Conservation (phyloP, 2,329 filamentous ascomycete species). For the Huntiella omanensis region DNA sequence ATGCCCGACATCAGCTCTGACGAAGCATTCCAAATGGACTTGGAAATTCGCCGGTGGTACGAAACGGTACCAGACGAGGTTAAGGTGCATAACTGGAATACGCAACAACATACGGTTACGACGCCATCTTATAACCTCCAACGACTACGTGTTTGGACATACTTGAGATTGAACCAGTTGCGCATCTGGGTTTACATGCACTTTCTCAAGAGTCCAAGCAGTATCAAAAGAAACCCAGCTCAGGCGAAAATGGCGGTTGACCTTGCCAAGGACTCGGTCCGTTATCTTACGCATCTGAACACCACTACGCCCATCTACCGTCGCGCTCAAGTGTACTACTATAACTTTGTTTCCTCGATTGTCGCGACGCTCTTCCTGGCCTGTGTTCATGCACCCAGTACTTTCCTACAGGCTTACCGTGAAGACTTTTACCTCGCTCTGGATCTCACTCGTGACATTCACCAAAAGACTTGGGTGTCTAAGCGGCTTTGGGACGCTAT, state of each 20-base stretch:
- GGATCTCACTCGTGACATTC: slow-evolving; percentile 54
- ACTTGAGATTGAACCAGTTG: slow-evolving; percentile 75
- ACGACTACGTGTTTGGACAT: slow-evolving; percentile 65
- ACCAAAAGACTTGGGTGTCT: slow-evolving; percentile 50
- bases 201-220: slow-evolving; percentile 65
- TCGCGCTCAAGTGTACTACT: slow-evolving; percentile 56
- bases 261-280: slow-evolving; percentile 59
- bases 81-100: slow-evolving; percentile 39
- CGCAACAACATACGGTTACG: slow-evolving; percentile 31
- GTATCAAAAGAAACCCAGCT: slow-evolving; percentile 56
- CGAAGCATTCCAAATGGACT: slow-evolving; percentile 65
- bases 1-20: slow-evolving; percentile 47
- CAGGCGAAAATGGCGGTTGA: slow-evolving; percentile 59
- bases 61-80: slow-evolving; percentile 47
- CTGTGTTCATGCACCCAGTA: slow-evolving; percentile 53
- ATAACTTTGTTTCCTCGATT: slow-evolving; percentile 60
- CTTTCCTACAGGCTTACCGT: slow-evolving; percentile 48
- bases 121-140: slow-evolving; percentile 45
- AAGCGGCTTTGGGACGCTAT: slow-evolving; percentile 58
- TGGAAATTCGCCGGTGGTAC: slow-evolving; percentile 76
- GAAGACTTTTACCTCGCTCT: slow-evolving; percentile 66
- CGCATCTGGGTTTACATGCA: slow-evolving; percentile 78
- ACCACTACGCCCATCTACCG: slow-evolving; percentile 54
- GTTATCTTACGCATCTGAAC: slow-evolving; percentile 51
- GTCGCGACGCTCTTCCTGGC: slow-evolving; percentile 61